Percentiles rank a stretch among this genome's conserved stretches.
Conservation (phyloP, 371 early-diverging fungal genomes). For the Nematocida parisii region DNA sequence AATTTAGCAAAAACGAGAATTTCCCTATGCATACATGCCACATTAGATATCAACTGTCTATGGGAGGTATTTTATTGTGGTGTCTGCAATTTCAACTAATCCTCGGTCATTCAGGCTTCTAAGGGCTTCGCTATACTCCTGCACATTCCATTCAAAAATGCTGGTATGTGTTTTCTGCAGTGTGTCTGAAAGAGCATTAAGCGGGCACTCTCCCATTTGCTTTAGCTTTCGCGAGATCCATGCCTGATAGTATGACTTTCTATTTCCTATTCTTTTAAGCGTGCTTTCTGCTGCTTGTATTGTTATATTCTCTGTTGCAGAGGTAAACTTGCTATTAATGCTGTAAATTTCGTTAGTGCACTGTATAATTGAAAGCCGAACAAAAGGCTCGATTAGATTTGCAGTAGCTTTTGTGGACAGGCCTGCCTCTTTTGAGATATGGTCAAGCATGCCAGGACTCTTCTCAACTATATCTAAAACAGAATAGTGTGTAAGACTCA, state of each 20-base stretch:
- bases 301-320: neutral
- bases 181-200: neutral
- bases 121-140: constrained; percentile 38
- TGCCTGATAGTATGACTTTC: constrained; percentile 59
- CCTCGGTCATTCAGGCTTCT: constrained; percentile 39
- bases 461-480: neutral
- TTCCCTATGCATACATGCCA: no score
- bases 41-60: neutral
- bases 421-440: neutral
- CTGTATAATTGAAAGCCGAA: neutral
- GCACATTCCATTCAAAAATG: constrained; percentile 27
- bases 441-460: neutral
- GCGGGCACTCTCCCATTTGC: neutral
- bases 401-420: neutral
- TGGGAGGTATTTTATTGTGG: constrained; percentile 30
- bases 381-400: constrained; percentile 7
- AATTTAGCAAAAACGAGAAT: no score
- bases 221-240: constrained; percentile 31
- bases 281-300: neutral
- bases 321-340: constrained; percentile 27
- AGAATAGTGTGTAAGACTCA: constrained; percentile 33
- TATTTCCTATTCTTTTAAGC: constrained; percentile 23
- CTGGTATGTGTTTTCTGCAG: constrained; percentile 14
- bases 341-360: neutral
- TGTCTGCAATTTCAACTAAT: constrained; percentile 37